Evolutionary conservation across 495 filamentous ascomycete genomes (phyloP), one percentile per base, ranked within the genome.

Genomic region (Penicillium paradoxum): DNA sequence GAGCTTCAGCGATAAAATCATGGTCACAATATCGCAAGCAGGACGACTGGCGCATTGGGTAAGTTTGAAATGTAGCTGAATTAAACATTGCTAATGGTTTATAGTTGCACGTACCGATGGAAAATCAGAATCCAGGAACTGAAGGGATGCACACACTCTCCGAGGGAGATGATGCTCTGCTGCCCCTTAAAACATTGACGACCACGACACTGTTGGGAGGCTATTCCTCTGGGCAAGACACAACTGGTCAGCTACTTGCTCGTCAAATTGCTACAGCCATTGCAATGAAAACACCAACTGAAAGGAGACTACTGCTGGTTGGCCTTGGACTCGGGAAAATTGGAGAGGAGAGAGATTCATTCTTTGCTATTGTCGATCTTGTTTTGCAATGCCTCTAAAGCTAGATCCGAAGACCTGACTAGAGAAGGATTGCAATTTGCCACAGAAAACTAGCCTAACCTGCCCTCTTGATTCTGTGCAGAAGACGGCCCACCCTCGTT

Each of bases 31-130:
- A 52, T 88, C 88, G 3, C 92, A 96, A 68, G 79, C 82, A 52
- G 93, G 92, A 36, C 80, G 88, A 56, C 73, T 97, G 32, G 86
- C 88, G 8, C 93, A 97, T 73, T 98, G 93, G 93, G 91, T 96
- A 65, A 55, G 74, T 74, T 10, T 19, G 7, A 14, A 3, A 45
- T 29, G 17, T 1, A 21, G 2, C 8, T 21, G n/a, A 17, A 34
- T 9, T 11, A 5, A 11, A 27, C 9, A 14, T n/a, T 14, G 6
- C 62, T 67, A 51, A 68, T 44, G n/a, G 6, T 44, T 24, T 46
- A 32, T 51, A 97, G 91, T 78, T 96, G 32, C 91, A 96, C 75
- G 89, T 97, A 17, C 88, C 90, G 4, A 81, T 97, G 36, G 84
- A 83, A 45, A 81, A 83, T 25, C 70, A 79, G 9, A 89, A 83